Evolutionary conservation across 2,329 filamentous ascomycete genomes (phyloP).

Genomic region (Alternaria incomplexa): DNA sequence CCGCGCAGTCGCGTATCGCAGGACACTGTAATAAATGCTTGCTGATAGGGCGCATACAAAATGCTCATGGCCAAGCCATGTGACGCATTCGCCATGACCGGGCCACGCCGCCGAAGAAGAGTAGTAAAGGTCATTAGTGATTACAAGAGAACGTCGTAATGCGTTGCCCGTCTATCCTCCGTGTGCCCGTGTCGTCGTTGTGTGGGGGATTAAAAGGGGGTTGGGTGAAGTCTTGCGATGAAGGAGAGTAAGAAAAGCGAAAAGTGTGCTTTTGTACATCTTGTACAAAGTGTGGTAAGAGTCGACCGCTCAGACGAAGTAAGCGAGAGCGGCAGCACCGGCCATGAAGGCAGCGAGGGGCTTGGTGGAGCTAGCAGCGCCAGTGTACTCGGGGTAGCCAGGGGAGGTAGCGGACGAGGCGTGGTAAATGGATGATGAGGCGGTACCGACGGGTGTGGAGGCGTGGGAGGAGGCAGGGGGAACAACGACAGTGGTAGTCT

Average conservation of each 20-base stretch:
- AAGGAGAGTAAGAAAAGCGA: not conserved
- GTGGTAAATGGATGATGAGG: conserved; percentile 4
- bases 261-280: not conserved
- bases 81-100: not conserved
- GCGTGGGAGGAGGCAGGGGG: conserved; percentile 6
- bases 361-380: conserved; percentile 31
- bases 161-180: not conserved
- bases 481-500: not conserved
- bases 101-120: not conserved
- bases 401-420: conserved; percentile 12
- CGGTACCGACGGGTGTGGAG: conserved; percentile 8
- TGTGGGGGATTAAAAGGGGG: not conserved
- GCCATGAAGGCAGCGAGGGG: conserved; percentile 31
- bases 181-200: not conserved
- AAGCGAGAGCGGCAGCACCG: conserved; percentile 29
- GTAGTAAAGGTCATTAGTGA: not conserved
- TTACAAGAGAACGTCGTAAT: not conserved
- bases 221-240: not conserved
- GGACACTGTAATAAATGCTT: not conserved
- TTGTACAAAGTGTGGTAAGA: not conserved
- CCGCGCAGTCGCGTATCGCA: not conserved
- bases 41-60: not conserved
- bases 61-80: not conserved
- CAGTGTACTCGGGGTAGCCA: conserved; percentile 28
- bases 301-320: conserved; percentile 20